Evolutionary conservation across 306 rosid genomes (phyloP), one percentile per base, ranked within the genome.

Genomic region (Abrus pulchellus): DNA sequence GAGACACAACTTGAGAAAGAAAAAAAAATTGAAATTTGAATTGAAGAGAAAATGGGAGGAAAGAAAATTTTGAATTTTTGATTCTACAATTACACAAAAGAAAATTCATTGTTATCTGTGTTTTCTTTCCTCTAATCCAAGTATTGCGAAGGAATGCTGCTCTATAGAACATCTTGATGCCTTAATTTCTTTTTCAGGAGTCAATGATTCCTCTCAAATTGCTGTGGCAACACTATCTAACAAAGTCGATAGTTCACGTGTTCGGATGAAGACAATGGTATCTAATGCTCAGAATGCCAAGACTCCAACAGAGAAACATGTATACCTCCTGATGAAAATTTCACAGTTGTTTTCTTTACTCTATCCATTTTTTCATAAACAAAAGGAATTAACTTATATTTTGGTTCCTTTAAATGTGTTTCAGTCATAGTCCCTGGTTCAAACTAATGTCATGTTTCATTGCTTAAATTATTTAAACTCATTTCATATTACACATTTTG

Each of bases 261-360:
- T 60, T 71, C 66, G 40, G 34, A 61, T 76, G 85, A 86, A 81
- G 52, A 71, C 69, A 20, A 82, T 84, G 63, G 72, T 83, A 48
- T 60, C 91, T 3, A 72, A 77, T 40, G 65, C 32, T 63, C 89
- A 83, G 40, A 81, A 86, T 72, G 83, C 73, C 57, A 80, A 80
- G 68, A 55, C 57, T 53, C 45, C 79, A 28, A 36, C 60, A 20
- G 84, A 71, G 72, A 83, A 80, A 79, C 83, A 72, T 43, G 93
- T 91, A 84, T 50, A 82, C 44, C 67, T 38, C 50, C 78, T 73
- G 45, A 63, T 43, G 74, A 29, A 64, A 43, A 36, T 50, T 59
- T 30, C 52, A 3, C 30, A 34, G 8, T 55, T 57, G 52, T 33
- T 60, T 29, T 59, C 68, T 68, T 64, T 44, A 63, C 6, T 68